These are phyloP conservation scores for Metschnikowia cubensis DNA, from an alignment of 805 yeast genomes.

Conservation along the genomic window DNA sequence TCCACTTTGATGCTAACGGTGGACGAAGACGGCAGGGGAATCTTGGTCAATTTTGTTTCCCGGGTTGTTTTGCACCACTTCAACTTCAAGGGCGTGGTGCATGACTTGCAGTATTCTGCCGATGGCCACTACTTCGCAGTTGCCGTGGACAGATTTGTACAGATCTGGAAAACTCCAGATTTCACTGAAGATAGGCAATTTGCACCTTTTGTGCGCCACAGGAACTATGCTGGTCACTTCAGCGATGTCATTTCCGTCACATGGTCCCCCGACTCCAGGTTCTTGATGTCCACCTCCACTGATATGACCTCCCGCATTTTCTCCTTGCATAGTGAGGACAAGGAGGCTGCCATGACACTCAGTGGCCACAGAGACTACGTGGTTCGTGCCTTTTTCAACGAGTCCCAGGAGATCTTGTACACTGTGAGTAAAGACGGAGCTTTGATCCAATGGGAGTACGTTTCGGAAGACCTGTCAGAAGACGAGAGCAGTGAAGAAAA, in stretches of 20 bases:
- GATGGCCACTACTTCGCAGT: conserved; percentile 86
- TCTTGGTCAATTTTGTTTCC: conserved; percentile 77
- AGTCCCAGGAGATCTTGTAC: conserved; percentile 84
- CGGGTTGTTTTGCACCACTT: conserved; percentile 89
- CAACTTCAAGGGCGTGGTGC: conserved; percentile 79
- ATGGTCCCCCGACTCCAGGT: conserved; percentile 91
- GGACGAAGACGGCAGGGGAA: conserved; percentile 91
- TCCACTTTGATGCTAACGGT: conserved; percentile 76
- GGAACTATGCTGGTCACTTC: conserved; percentile 91
- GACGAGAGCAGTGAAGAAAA: conserved; percentile 38
- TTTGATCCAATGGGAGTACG: conserved; percentile 84
- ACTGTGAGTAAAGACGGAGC: conserved; percentile 96
- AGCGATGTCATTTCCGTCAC: conserved; percentile 71
- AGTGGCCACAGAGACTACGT: conserved; percentile 93
- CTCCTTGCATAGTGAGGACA: conserved; percentile 65
- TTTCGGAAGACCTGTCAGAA: conserved; percentile 42
- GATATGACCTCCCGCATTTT: conserved; percentile 87
- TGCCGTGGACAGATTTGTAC: conserved; percentile 76
- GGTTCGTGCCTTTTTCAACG: conserved; percentile 78
- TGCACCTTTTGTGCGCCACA: conserved; percentile 90
- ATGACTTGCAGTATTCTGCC: conserved; percentile 77
- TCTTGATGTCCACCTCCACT: conserved; percentile 78
- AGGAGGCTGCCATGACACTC: conserved; percentile 73
- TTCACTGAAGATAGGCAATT: conserved; percentile 81
- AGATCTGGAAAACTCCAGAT: conserved; percentile 91